Evolutionary conservation across 345 rosid genomes (phyloP).

Genomic region (Rhodomyrtus tomentosa): DNA sequence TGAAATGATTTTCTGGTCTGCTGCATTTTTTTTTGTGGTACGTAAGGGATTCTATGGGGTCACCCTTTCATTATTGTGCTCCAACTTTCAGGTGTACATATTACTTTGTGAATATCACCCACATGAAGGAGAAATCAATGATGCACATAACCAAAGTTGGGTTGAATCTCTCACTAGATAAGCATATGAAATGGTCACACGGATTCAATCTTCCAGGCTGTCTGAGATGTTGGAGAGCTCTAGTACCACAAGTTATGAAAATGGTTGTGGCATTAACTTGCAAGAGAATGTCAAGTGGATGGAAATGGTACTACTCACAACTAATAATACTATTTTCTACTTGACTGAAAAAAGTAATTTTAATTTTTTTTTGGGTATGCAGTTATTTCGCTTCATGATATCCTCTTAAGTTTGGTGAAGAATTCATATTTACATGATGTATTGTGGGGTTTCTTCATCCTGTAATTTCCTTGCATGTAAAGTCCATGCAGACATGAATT

Average conservation of each 20-base stretch:
- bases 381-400: constrained; percentile 85
- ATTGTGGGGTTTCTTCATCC: constrained; percentile 76
- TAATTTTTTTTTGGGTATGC: background rate
- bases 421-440: constrained; percentile 75
- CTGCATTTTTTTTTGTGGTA: constrained; percentile 18
- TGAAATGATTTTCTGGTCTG: background rate
- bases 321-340: background rate
- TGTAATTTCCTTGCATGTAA: constrained; percentile 85
- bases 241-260: constrained; percentile 25
- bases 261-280: constrained; percentile 36
- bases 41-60: constrained; percentile 92
- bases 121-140: constrained; percentile 24
- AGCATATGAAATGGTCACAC: constrained; percentile 64
- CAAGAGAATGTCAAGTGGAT: constrained; percentile 93
- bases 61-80: constrained; percentile 70
- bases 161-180: constrained; percentile 42
- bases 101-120: constrained; percentile 33
- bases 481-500: background rate
- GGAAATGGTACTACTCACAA: constrained; percentile 71
- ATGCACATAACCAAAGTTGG: constrained; percentile 38
- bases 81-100: constrained; percentile 66
- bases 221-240: constrained; percentile 43
- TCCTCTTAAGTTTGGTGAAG: constrained; percentile 88
- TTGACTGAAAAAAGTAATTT: background rate
- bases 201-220: constrained; percentile 56